Evolutionary conservation across 129 eudicot genomes (phyloP).

Genomic region (Arctium lappa): DNA sequence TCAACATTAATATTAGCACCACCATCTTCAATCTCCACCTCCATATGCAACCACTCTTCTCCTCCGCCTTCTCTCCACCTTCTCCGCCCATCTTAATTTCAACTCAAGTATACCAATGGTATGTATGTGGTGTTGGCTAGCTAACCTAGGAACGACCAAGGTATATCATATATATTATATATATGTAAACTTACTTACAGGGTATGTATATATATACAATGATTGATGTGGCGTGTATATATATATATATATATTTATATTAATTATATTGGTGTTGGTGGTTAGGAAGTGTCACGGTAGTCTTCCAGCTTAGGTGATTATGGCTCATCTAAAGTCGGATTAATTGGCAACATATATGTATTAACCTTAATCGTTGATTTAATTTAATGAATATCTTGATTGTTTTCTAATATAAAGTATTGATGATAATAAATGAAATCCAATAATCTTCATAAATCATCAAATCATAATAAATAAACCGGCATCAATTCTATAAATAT

Average conservation of each 20-base stretch:
- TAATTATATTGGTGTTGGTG: conserved; percentile 29
- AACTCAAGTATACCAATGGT: background rate
- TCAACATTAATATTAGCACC: conserved; percentile 33
- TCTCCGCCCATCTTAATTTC: conserved; percentile 29
- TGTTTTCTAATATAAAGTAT: no score
- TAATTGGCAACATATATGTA: conserved; percentile 6
- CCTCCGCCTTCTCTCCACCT: conserved; percentile 14
- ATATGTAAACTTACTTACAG: background rate
- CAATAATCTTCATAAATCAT: no score
- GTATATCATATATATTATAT: background rate
- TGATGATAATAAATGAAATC: no score
- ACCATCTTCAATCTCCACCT: conserved; percentile 18
- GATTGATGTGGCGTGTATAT: background rate
- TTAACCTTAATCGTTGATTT: background rate
- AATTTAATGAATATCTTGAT: no score
- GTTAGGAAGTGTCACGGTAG: conserved; percentile 32
- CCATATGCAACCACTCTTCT: background rate
- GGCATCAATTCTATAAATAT: no score
- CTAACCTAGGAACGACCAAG: background rate
- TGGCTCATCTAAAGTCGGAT: conserved; percentile 28
- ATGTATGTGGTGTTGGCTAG: no score
- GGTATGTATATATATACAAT: background rate
- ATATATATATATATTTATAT: conserved; percentile 10
- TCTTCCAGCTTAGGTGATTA: conserved; percentile 23
- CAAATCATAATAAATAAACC: no score